These are phyloP conservation scores for Tardiomyces blankii DNA, from an alignment of 1,139 yeast species.

Conservation along the genomic window DNA sequence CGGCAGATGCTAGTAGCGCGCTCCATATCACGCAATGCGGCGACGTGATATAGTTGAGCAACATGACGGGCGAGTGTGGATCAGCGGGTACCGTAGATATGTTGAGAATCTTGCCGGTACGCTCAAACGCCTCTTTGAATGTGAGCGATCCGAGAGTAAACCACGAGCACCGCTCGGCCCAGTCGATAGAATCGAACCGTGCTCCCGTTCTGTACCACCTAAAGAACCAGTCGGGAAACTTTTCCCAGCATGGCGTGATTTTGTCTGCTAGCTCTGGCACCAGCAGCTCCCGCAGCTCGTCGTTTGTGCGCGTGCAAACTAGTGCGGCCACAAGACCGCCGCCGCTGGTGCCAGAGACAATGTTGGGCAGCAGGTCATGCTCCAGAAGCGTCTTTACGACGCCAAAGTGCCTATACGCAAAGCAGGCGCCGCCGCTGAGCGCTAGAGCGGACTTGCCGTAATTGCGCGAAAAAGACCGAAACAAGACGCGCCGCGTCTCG, in stretches of 20 bases:
- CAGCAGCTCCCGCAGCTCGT: conserved; percentile 46
- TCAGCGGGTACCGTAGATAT: conserved; percentile 75
- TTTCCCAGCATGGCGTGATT: conserved; percentile 64
- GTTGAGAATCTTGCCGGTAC: conserved; percentile 62
- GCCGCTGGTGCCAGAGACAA: conserved; percentile 72
- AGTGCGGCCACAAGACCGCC: conserved; percentile 76
- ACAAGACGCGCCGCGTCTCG: conserved; percentile 40
- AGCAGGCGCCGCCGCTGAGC: conserved; percentile 72
- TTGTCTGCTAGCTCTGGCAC: conserved; percentile 53
- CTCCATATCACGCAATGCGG: conserved; percentile 83
- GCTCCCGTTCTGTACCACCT: conserved; percentile 72
- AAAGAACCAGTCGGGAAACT: conserved; percentile 44
- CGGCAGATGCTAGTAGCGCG: conserved; percentile 63
- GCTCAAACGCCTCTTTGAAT: conserved; percentile 54
- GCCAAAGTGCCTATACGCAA: conserved; percentile 71
- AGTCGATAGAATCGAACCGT: conserved; percentile 58
- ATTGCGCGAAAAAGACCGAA: conserved; percentile 48
- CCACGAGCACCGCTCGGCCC: conserved; percentile 63
- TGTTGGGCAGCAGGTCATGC: conserved; percentile 52
- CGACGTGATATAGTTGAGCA: conserved; percentile 66
- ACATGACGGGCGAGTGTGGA: conserved; percentile 70
- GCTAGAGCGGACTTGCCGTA: conserved; percentile 67
- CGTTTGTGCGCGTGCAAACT: conserved; percentile 58
- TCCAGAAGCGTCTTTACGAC: conserved; percentile 62
- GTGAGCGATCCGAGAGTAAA: conserved; percentile 67